Conservation (phyloP, 202 grass and related monocot species). For the Elaeis oleifera region DNA sequence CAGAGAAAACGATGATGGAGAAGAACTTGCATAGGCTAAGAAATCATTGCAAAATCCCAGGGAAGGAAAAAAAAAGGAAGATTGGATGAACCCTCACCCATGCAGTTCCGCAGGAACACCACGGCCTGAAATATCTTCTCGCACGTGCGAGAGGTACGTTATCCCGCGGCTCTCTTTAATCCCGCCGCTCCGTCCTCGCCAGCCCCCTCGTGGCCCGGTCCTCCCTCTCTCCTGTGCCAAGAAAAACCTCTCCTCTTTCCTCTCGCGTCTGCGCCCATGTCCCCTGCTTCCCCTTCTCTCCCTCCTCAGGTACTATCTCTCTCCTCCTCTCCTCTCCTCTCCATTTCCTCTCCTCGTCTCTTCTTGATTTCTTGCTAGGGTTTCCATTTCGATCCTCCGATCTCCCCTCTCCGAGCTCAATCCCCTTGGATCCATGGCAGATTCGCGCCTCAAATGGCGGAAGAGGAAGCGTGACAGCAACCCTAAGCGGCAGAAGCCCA, state of each 20-base stretch:
- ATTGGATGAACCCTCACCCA: too few species aligned
- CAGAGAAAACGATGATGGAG: too few species aligned
- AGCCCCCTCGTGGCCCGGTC: too few species aligned
- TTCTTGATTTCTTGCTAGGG: background rate
- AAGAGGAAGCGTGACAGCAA: constrained; percentile 67
- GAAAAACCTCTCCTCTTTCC: background rate
- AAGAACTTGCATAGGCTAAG: too few species aligned
- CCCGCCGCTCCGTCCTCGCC: too few species aligned
- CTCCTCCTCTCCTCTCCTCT: background rate
- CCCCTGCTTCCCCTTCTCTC: constrained; percentile 18
- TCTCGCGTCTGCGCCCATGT: constrained; percentile 12
- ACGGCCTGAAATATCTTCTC: too few species aligned
- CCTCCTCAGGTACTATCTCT: constrained; percentile 18
- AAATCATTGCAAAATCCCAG: too few species aligned
- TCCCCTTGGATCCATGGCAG: constrained; percentile 31
- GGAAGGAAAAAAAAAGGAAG: too few species aligned
- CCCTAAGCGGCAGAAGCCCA: constrained; percentile 26
- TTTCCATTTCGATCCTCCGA: background rate
- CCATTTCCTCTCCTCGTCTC: background rate
- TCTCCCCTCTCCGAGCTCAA: background rate
- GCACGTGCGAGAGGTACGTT: too few species aligned
- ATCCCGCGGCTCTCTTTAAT: too few species aligned
- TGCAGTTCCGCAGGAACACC: too few species aligned
- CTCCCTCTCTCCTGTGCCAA: background rate
- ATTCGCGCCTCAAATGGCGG: constrained; percentile 79